These are phyloP conservation scores for Eleusine coracana DNA, from an alignment of 176 grass and related monocot species.

Conservation along the genomic window DNA sequence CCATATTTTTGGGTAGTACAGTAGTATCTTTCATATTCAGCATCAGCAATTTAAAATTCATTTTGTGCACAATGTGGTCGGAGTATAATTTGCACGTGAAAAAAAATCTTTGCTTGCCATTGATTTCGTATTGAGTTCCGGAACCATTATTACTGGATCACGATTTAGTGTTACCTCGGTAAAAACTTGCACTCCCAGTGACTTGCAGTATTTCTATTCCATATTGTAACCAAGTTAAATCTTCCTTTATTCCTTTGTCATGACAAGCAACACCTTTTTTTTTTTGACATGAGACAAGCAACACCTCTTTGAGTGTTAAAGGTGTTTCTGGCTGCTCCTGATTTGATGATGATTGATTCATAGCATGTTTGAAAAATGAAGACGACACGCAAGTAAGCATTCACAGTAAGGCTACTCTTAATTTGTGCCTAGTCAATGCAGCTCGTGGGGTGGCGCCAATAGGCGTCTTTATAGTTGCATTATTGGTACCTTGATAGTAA, in stretches of 20 bases:
- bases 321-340: background rate
- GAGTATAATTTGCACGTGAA: no score
- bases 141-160: background rate
- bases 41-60: no score
- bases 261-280: background rate
- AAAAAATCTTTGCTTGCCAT: no score
- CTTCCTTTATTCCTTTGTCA: background rate
- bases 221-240: no score
- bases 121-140: background rate
- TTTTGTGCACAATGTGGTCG: no score
- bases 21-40: no score
- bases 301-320: background rate
- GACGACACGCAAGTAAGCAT: background rate
- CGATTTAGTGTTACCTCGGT: no score
- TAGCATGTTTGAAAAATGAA: background rate
- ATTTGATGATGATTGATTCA: background rate
- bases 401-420: background rate
- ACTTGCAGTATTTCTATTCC: no score
- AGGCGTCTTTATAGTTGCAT: background rate
- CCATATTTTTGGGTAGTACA: background rate
- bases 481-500: constrained; percentile 4
- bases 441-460: background rate
- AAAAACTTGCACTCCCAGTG: no score
- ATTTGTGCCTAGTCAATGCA: background rate
- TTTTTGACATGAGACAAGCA: no score